Base-by-base conservation (phyloP, 1,284 basidiomycete genomes). In the Rugosomyces carneus region DNA sequence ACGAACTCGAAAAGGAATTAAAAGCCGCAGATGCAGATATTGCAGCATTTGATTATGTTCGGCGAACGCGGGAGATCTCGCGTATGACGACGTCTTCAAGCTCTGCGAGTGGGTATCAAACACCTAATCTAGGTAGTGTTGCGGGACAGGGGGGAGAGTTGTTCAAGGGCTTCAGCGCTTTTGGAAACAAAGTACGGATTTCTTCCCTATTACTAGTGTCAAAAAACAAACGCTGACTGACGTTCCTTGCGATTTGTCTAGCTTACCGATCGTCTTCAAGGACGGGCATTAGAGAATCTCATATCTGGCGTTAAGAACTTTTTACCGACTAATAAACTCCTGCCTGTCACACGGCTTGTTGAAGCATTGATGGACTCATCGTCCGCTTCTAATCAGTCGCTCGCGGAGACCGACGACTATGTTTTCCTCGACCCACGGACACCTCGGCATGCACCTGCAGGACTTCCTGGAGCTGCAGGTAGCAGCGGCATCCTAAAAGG, bases 271-370 rank as follows among this genome's bases (percentile, higher is more conserved):
- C 78, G 92, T 37, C 70, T 99, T 50, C 92, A 96, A 67, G 95
- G 97, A 63, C 89, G 92, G 29, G 93, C 93, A 18, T 74, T 96
- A 32, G 95, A 99, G 62, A 95, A 96, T 63, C 73, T 99, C 9
- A 90, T 99, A 48, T 94, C 93, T 1, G 95, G 94, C 23, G 96
- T 99, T 50, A 97, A 97, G 67, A 98, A 97, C 69, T 95, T 99
- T 74, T 70, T 99, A 10, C 96, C 96, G 0, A 87, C 90, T 0
- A 91, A 93, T 61, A 99, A 99, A 67, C 81, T 97, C 48, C 77
- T 97, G 35, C 86, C 92, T 6, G 82, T 97, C 38, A 98, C 96
- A 0, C 83, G 95, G 5, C 74, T 99, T 19, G 86, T 92, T 1
- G 94, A 97, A 58, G 93, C 95, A 3, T 73, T 99, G 18, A 98